Percentiles rank a stretch among this genome's conserved stretches.
Evolutionary conservation across 2,329 filamentous ascomycete species (phyloP).

Genomic region (Alternaria hordeiaustralica): DNA sequence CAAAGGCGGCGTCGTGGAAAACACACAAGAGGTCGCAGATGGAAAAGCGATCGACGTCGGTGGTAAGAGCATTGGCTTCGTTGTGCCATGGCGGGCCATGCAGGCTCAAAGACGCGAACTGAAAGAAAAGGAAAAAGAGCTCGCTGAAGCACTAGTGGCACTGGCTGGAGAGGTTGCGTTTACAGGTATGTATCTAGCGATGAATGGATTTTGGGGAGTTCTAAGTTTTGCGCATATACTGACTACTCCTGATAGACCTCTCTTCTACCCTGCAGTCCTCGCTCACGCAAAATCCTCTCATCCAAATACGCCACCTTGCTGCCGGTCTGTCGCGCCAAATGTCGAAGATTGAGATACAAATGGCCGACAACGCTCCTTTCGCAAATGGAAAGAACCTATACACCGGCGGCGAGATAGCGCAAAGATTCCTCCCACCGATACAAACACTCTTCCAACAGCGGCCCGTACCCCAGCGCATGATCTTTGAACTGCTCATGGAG

Average conservation of each 20-base stretch:
- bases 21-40: slow-evolving; percentile 25
- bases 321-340: slow-evolving; percentile 45
- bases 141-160: slow-evolving; percentile 43
- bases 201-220: too few relatives aligned
- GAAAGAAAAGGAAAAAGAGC: slow-evolving; percentile 41
- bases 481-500: slow-evolving; percentile 45
- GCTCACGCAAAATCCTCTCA: slow-evolving; percentile 39
- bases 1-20: slow-evolving; percentile 23
- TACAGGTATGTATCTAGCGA: slow-evolving; percentile 33
- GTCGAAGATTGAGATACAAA: slow-evolving; percentile 42
- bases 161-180: slow-evolving; percentile 44
- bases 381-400: slow-evolving; percentile 42
- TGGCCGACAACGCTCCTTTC: slow-evolving; percentile 45
- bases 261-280: slow-evolving; percentile 38
- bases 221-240: too few relatives aligned
- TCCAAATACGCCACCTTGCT: slow-evolving; percentile 44
- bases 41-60: slow-evolving; percentile 25
- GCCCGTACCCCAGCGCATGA: slow-evolving; percentile 42
- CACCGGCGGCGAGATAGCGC: slow-evolving; percentile 42
- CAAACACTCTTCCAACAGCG: slow-evolving; percentile 40
- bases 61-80: slow-evolving; percentile 44
- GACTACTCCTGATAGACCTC: slow-evolving; percentile 29
- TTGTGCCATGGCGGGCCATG: slow-evolving; percentile 47
- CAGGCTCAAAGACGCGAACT: slow-evolving; percentile 42
- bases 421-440: slow-evolving; percentile 41